Evolutionary conservation across 257 asterid species (phyloP).

Genomic region (Primulina eburnea): DNA sequence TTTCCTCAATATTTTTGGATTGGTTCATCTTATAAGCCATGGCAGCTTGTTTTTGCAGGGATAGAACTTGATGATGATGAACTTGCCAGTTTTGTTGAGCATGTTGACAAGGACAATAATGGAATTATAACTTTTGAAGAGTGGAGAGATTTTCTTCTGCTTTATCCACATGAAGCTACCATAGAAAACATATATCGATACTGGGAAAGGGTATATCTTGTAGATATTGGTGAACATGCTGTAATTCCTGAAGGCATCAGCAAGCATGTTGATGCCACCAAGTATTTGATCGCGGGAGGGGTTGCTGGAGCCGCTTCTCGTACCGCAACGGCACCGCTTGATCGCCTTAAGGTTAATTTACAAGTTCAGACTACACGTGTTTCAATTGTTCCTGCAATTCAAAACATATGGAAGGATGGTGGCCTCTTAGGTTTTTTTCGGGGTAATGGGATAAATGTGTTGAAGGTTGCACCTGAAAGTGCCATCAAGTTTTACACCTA

Average conservation of each 20-base stretch:
- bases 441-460: constrained; percentile 86
- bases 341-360: constrained; percentile 78
- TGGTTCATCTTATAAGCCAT: constrained; percentile 60
- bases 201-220: constrained; percentile 91
- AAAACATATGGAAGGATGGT: constrained; percentile 72
- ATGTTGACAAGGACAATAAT: constrained; percentile 87
- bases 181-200: constrained; percentile 83
- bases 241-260: constrained; percentile 94
- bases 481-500: constrained; percentile 90
- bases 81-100: constrained; percentile 96
- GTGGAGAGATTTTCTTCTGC: constrained; percentile 95
- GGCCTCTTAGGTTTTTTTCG: constrained; percentile 69
- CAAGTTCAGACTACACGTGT: constrained; percentile 88
- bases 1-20: background rate
- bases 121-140: constrained; percentile 96
- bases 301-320: constrained; percentile 99
- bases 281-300: constrained; percentile 90
- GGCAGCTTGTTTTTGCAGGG: constrained; percentile 81
- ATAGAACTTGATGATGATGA: constrained; percentile 86
- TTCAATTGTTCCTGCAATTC: constrained; percentile 58
- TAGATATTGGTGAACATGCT: constrained; percentile 94
- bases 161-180: constrained; percentile 94
- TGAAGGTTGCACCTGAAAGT: constrained; percentile 99
- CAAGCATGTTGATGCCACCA: constrained; percentile 76
- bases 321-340: constrained; percentile 93